Conservation (phyloP, 306 rosid species). For the Neltuma alba region DNA sequence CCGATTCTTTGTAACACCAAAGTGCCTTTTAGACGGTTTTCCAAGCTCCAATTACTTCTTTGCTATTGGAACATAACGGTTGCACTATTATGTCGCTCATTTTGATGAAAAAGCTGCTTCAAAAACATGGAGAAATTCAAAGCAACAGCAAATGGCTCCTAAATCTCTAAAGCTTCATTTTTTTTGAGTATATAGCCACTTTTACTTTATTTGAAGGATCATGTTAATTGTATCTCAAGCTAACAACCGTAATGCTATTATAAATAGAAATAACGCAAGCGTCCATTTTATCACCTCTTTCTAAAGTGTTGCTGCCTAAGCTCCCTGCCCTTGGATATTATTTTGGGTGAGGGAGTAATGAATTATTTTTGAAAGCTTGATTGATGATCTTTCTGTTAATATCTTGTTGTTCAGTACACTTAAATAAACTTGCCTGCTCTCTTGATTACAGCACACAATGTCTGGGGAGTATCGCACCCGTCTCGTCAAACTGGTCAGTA, state of each 20-base stretch:
- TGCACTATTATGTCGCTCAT: background rate
- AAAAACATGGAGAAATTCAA: background rate
- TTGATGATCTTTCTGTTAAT: conserved; percentile 7
- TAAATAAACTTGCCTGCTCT: conserved; percentile 26
- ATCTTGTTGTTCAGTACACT: conserved; percentile 12
- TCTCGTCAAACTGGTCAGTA: conserved; percentile 84
- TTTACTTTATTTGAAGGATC: background rate
- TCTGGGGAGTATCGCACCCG: conserved; percentile 87
- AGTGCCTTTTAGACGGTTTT: background rate
- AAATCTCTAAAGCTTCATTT: background rate
- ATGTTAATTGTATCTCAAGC: background rate
- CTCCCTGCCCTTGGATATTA: background rate
- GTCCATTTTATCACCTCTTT: background rate
- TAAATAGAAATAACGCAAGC: background rate
- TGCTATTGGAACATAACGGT: background rate
- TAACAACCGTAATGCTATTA: background rate
- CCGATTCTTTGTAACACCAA: background rate
- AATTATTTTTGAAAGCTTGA: conserved; percentile 2
- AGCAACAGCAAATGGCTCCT: background rate
- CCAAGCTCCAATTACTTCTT: background rate
- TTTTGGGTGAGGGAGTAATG: background rate
- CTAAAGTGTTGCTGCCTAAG: background rate
- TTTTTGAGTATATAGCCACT: background rate
- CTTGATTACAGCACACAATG: conserved; percentile 76
- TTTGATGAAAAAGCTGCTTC: background rate